These are phyloP conservation scores for Lactifluus rugatus DNA, from an alignment of 768 basidiomycete species.

Conservation along the genomic window DNA sequence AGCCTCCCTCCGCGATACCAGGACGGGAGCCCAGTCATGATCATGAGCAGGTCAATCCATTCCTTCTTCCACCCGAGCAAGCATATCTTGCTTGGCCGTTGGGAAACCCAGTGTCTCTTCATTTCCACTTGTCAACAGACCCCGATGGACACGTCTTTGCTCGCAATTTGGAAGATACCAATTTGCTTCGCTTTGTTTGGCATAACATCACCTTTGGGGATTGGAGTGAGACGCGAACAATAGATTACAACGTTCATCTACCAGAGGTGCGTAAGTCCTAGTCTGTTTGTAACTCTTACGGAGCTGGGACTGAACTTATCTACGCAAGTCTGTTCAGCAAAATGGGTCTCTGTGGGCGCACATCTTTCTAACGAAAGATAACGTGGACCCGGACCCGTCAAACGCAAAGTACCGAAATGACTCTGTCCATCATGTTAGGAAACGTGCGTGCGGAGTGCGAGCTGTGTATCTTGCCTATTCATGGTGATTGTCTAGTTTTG, in stretches of 20 bases:
- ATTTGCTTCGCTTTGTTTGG: slow-evolving; percentile 66
- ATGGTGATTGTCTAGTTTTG: slow-evolving; percentile 43
- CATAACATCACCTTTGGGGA: slow-evolving; percentile 69
- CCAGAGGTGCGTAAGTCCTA: slow-evolving; percentile 44
- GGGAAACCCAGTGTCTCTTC: slow-evolving; percentile 53
- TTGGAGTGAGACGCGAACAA: slow-evolving; percentile 52
- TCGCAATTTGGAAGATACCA: slow-evolving; percentile 37
- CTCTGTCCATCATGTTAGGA: slow-evolving; percentile 61
- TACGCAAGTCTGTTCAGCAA: slow-evolving; percentile 54
- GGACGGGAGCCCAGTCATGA: slow-evolving; percentile 12
- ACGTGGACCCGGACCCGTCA: slow-evolving; percentile 54
- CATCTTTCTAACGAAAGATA: slow-evolving; percentile 60
- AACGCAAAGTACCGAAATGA: slow-evolving; percentile 41
- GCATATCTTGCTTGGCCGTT: slow-evolving; percentile 51
- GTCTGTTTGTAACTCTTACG: not conserved
- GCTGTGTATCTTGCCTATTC: not conserved
- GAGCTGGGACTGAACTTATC: not conserved
- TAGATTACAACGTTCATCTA: slow-evolving; percentile 49
- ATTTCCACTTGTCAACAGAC: slow-evolving; percentile 64
- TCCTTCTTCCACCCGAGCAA: slow-evolving; percentile 44
- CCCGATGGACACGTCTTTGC: slow-evolving; percentile 52
- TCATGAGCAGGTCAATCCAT: slow-evolving; percentile 33
- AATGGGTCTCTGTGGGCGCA: slow-evolving; percentile 84
- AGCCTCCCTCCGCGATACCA: slow-evolving; percentile 25
- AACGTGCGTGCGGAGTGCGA: slow-evolving; percentile 41